phyloP scores from a whole-genome alignment of 768 basidiomycete genomes.

The Cyclocybe cylindracea region DNA sequence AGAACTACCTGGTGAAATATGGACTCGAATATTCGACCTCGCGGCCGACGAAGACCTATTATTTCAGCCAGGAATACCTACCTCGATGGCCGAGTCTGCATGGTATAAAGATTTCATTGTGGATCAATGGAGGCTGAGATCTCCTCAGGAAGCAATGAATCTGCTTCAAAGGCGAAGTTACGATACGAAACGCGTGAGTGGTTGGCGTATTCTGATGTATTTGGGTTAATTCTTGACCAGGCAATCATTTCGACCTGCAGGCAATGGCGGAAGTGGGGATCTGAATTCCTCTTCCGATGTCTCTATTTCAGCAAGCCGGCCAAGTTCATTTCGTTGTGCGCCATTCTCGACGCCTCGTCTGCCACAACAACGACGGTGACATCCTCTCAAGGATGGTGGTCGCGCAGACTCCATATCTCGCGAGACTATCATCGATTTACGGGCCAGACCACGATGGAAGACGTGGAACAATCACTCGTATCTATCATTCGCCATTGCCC shows the following conservation, averaged over 20 bases:
- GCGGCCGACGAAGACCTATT: conserved; percentile 73
- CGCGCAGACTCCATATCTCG: conserved; percentile 68
- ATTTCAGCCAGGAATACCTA: conserved; percentile 61
- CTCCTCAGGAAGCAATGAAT: conserved; percentile 60
- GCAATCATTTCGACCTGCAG: conserved; percentile 70
- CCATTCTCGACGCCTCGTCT: conserved; percentile 49
- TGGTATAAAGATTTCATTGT: conserved; percentile 56
- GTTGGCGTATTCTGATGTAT: not conserved
- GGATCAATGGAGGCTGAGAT: conserved; percentile 57
- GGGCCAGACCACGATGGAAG: conserved; percentile 42
- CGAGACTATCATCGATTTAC: conserved; percentile 42
- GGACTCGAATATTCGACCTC: conserved; percentile 69
- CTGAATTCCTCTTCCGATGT: conserved; percentile 68
- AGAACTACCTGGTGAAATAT: conserved; percentile 68
- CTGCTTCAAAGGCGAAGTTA: conserved; percentile 62
- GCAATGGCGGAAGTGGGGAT: conserved; percentile 59
- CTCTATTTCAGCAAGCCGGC: conserved; percentile 66
- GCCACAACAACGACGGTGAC: conserved; percentile 35
- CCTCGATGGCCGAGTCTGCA: conserved; percentile 59
- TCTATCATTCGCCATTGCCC: conserved; percentile 66
- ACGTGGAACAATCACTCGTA: conserved; percentile 55
- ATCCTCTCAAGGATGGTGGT: conserved; percentile 67
- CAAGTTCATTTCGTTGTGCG: conserved; percentile 52
- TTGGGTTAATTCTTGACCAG: conserved; percentile 31
- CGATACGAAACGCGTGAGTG: conserved; percentile 63